Base-by-base conservation (phyloP, 352 stramenopile genomes). In the Phytophthora fragariae region DNA sequence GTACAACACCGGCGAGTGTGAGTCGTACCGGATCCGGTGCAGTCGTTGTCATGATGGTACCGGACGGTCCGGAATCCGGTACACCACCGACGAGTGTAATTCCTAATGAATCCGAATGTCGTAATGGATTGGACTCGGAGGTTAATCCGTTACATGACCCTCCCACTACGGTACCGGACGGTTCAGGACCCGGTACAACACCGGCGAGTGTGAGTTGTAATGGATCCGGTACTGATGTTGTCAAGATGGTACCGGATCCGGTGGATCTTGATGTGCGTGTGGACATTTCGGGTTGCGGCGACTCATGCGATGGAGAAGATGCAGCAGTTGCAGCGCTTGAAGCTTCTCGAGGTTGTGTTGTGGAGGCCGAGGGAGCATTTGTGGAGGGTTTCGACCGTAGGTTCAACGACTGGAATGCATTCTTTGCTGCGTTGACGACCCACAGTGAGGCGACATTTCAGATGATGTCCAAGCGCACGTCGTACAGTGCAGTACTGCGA, bases 321-420 rank as follows among this genome's bases (percentile, higher is more conserved):
- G 47, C 59, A 6, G 33, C 49, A 17, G 52, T 66, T 41, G 33
- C 46, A 9, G n/a, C 12, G 6, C 33, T 66, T 3, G 59, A 58
- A 8, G 29, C 59, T 9, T 66, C 59, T 7, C 33, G 59, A 7
- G 59, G 47, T 2, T 31, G 29, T 52, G 33, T 66, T 15, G 31
- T 52, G 7, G 59, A 66, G 3, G 49, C 58, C 0, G 49, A 57
- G 1, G 49, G 49, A 29, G 17, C 47, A 6, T 66, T 53, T 14
- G 59, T 66, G 59, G 2, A 52, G 2, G 47, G 47, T 7, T 66
- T 66, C 11, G 6, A 19, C 1, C 46, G 49, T 11, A 14, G 8
- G 12, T 58, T 41, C 7, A 11, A 41, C 4, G 17, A 8, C 5
- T 66, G 59, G 61, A 21, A 68, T 19, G 33, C 3, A 21, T 58